Evolutionary conservation across 305 asterid species (phyloP).

Genomic region (Ilex paraguariensis): DNA sequence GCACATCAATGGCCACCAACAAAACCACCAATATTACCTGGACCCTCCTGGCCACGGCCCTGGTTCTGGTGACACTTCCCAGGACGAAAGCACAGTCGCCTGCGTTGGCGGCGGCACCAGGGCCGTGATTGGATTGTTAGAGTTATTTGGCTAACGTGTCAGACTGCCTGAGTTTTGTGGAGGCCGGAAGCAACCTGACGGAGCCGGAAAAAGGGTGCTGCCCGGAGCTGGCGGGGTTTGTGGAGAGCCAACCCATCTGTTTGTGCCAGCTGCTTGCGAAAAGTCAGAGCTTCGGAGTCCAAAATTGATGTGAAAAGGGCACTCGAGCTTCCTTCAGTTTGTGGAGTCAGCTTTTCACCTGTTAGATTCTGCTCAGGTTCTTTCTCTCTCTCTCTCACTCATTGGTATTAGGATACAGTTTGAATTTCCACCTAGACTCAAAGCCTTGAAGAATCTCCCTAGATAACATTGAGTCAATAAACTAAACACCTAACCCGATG

Average conservation of each 20-base stretch:
- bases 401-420: too few relatives aligned
- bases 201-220: conserved; percentile 64
- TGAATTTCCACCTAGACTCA: too few relatives aligned
- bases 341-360: conserved; percentile 47
- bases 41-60: neutral
- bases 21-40: neutral
- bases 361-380: conserved; percentile 56
- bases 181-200: conserved; percentile 46
- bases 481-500: too few relatives aligned
- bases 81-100: neutral
- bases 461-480: too few relatives aligned
- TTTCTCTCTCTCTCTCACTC: neutral
- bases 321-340: conserved; percentile 41
- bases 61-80: neutral
- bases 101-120: conserved; percentile 14
- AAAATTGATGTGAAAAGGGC: conserved; percentile 41
- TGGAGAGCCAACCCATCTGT: conserved; percentile 53
- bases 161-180: conserved; percentile 62
- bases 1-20: neutral
- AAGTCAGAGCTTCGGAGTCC: conserved; percentile 34
- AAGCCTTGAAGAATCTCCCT: too few relatives aligned
- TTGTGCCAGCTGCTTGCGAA: conserved; percentile 55
- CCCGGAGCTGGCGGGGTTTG: conserved; percentile 47
- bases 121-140: conserved; percentile 43
- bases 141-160: conserved; percentile 28